Conservation (phyloP, 2,329 filamentous ascomycete genomes). For the Cordyceps pruinosa region DNA sequence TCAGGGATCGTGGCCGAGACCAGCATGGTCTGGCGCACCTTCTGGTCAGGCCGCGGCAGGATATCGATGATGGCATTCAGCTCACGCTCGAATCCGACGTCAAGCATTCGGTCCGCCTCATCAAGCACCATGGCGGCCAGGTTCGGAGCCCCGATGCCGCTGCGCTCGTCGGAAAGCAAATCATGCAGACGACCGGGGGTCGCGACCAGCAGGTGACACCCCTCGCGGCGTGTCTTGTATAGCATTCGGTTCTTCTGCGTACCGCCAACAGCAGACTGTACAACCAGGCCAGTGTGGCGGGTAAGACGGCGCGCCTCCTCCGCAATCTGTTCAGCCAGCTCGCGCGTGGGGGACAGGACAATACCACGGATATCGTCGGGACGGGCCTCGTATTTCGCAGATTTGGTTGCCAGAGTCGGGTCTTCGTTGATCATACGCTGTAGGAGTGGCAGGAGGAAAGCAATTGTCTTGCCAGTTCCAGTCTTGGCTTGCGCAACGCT, state of each 20-base stretch:
- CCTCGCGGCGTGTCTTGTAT: conserved; percentile 58
- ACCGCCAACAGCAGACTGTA: conserved; percentile 81
- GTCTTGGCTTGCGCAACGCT: conserved; percentile 93
- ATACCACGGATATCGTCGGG: conserved; percentile 60
- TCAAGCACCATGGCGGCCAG: conserved; percentile 92
- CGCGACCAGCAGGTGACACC: conserved; percentile 83
- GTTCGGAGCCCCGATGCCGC: conserved; percentile 63
- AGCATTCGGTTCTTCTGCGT: conserved; percentile 70
- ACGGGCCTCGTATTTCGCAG: conserved; percentile 29
- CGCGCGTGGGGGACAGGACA: conserved; percentile 71
- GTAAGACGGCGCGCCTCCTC: conserved; percentile 68
- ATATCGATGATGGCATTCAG: conserved; percentile 52
- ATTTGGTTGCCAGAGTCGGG: conserved; percentile 48
- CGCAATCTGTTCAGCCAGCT: conserved; percentile 74
- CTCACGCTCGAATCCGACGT: conserved; percentile 74
- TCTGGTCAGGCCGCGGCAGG: conserved; percentile 56
- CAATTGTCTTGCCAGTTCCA: conserved; percentile 92
- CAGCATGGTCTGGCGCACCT: conserved; percentile 81
- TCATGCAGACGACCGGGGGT: conserved; percentile 87
- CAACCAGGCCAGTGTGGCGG: conserved; percentile 55
- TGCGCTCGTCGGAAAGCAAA: conserved; percentile 59
- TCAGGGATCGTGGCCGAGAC: conserved; percentile 90
- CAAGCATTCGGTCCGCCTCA: conserved; percentile 96
- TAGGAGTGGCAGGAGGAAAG: conserved; percentile 80
- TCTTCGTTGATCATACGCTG: conserved; percentile 67